Conservation (phyloP, 371 early-diverging fungal species). For the Haplosporangium sp. region DNA sequence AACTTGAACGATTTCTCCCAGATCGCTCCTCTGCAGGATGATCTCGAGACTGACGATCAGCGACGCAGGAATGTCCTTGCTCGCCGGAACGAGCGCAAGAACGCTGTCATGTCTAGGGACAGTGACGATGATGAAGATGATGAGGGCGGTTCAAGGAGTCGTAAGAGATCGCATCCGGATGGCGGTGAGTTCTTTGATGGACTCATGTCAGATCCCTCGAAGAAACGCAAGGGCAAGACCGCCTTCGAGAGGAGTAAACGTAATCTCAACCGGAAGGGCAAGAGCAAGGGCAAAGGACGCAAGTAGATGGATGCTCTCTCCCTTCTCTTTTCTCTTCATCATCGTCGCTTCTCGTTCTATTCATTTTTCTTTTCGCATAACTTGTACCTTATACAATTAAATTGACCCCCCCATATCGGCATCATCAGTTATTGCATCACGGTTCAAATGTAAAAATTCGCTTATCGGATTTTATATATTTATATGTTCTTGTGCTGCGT, state of each 20-base stretch:
- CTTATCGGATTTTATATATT: not conserved
- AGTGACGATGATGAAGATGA: slow-evolving; percentile 39
- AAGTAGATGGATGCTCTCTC: slow-evolving; percentile 11
- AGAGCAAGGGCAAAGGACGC: slow-evolving; percentile 30
- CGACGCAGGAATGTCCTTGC: slow-evolving; percentile 64
- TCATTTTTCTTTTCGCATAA: not conserved
- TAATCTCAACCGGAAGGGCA: slow-evolving; percentile 30
- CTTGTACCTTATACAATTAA: too few species aligned
- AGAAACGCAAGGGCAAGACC: slow-evolving; percentile 38
- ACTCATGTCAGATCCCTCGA: slow-evolving; percentile 43
- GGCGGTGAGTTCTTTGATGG: slow-evolving; percentile 39
- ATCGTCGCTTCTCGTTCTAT: not conserved
- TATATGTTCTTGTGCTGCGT: not conserved
- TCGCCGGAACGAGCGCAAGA: slow-evolving; percentile 58
- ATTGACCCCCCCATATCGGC: too few species aligned
- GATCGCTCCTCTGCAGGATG: slow-evolving; percentile 67
- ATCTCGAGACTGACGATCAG: slow-evolving; percentile 64
- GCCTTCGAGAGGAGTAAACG: slow-evolving; percentile 53
- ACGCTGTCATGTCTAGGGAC: slow-evolving; percentile 33
- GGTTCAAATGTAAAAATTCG: too few species aligned
- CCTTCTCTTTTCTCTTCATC: not conserved
- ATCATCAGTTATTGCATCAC: too few species aligned
- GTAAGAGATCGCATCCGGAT: slow-evolving; percentile 25
- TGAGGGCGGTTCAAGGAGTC: slow-evolving; percentile 26
- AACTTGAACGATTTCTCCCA: slow-evolving; percentile 81